Evolutionary conservation across 768 basidiomycete genomes (phyloP).

Genomic region (Serendipita sp.): DNA sequence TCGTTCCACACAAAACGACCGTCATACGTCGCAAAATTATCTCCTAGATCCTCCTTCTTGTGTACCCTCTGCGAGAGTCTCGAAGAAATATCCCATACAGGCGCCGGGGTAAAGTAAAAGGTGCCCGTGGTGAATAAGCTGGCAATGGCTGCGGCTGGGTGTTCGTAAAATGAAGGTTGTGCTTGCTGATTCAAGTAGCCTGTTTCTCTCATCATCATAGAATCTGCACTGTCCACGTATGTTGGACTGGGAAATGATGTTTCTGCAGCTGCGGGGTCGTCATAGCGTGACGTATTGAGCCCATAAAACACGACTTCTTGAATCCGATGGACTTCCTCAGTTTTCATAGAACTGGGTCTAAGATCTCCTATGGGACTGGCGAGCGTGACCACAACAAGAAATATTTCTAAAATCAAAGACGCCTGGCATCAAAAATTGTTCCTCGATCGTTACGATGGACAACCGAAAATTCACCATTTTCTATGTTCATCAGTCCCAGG

Average conservation of each 20-base stretch:
- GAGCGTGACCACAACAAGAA: constrained; percentile 66
- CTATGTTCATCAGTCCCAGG: constrained; percentile 61
- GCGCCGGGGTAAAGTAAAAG: constrained; percentile 79
- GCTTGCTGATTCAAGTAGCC: constrained; percentile 25
- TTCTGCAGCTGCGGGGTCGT: constrained; percentile 41
- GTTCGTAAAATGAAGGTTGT: constrained; percentile 46
- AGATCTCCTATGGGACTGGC: constrained; percentile 63
- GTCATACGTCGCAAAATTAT: constrained; percentile 51
- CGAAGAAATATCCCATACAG: constrained; percentile 81
- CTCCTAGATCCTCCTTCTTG: constrained; percentile 24
- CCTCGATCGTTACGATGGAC: background rate
- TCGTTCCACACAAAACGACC: constrained; percentile 92
- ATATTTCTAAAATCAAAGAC: constrained; percentile 40
- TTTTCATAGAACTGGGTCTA: constrained; percentile 34
- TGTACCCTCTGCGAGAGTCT: constrained; percentile 55
- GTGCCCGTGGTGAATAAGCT: constrained; percentile 84
- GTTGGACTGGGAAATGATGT: constrained; percentile 37
- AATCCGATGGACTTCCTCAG: constrained; percentile 65
- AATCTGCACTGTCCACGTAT: constrained; percentile 32
- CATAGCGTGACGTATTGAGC: constrained; percentile 70
- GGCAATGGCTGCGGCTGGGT: constrained; percentile 77
- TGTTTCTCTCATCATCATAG: constrained; percentile 26
- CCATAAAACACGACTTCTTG: constrained; percentile 83
- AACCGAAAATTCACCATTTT: constrained; percentile 34
- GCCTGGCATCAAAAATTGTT: constrained; percentile 6